phyloP scores from a whole-genome alignment of 192 early-diverging fungal genomes.

The Rhizoclosmatium globosum region DNA sequence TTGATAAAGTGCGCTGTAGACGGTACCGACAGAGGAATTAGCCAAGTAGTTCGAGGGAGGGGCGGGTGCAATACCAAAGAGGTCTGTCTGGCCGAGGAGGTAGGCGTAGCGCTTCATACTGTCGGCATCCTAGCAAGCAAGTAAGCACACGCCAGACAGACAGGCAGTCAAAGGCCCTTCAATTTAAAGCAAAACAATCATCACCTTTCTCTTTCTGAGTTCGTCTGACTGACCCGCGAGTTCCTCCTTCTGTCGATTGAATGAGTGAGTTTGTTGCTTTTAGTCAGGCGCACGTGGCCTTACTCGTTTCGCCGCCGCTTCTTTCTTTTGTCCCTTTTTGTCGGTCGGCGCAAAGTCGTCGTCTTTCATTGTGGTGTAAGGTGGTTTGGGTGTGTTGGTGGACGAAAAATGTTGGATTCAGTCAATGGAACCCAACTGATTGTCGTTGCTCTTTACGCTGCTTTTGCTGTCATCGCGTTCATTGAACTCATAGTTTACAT shows the following conservation, averaged over 20 bases:
- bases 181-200: background rate
- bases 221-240: constrained; percentile 9
- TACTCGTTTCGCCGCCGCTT: background rate
- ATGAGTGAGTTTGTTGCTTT: background rate
- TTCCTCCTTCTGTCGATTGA: background rate
- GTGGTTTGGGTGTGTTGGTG: no score
- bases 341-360: background rate
- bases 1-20: constrained; percentile 69
- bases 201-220: constrained; percentile 8
- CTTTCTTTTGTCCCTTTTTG: background rate
- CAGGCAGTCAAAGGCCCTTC: background rate
- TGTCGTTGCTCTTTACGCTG: background rate
- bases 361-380: background rate
- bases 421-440: background rate
- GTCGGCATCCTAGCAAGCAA: constrained; percentile 56
- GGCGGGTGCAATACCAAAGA: constrained; percentile 57
- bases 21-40: background rate
- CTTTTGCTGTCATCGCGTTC: background rate
- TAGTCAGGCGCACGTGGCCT: background rate
- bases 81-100: constrained; percentile 76
- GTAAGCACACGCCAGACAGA: background rate
- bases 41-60: background rate
- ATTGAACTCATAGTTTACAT: background rate
- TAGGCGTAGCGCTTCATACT: constrained; percentile 73
- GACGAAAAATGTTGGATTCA: background rate